phyloP scores from a whole-genome alignment of 2,329 filamentous ascomycete species.

The Xylaria multiplex region DNA sequence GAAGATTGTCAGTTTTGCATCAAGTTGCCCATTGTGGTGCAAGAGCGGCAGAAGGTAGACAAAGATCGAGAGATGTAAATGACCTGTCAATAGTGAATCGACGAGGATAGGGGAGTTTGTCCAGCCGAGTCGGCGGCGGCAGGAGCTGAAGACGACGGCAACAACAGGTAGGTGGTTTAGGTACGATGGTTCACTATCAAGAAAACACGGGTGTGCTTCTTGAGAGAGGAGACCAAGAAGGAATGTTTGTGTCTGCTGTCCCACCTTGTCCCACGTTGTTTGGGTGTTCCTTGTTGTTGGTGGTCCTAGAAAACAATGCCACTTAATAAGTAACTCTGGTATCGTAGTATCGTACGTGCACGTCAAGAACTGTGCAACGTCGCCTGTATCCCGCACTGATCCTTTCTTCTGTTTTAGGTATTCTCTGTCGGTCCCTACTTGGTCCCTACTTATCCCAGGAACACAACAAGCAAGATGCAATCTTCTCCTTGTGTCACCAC shows the following conservation, averaged over 20 bases:
- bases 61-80: neutral
- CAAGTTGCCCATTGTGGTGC: slow-evolving; percentile 29
- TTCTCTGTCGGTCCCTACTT: slow-evolving; percentile 1
- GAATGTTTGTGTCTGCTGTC: slow-evolving; percentile 22
- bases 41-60: neutral
- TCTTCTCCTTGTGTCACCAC: slow-evolving; percentile 23
- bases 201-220: neutral
- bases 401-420: slow-evolving; percentile 15
- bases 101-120: neutral
- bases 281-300: slow-evolving; percentile 3
- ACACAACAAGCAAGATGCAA: slow-evolving; percentile 17
- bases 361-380: slow-evolving; percentile 23
- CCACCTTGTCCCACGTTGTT: slow-evolving; percentile 8
- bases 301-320: slow-evolving; percentile 7
- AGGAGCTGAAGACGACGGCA: neutral
- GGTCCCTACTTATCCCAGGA: neutral
- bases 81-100: slow-evolving; percentile 6
- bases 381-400: slow-evolving; percentile 21
- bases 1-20: slow-evolving; percentile 21
- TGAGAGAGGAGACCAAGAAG: neutral
- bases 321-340: slow-evolving; percentile 17
- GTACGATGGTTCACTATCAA: slow-evolving; percentile 8
- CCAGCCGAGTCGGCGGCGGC: neutral
- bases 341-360: slow-evolving; percentile 20
- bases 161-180: neutral